Base-by-base conservation (phyloP, 108 stramenopile genomes). In the Skeletonema costatum region DNA sequence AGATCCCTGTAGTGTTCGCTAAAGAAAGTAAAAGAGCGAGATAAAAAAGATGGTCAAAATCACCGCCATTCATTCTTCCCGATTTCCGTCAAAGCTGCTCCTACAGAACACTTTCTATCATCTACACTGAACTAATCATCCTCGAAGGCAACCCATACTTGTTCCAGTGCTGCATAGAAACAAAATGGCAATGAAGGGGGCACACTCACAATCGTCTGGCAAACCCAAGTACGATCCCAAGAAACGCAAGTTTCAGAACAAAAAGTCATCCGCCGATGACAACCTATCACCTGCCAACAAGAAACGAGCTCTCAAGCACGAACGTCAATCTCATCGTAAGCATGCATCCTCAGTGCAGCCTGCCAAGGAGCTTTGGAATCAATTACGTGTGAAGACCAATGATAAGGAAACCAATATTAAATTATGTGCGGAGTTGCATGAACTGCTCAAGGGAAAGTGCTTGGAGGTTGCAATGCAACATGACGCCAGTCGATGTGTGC, bases 401-500 rank as follows among this genome's bases (percentile, higher is more conserved):
- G 81, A 86, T 44, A 66, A 82, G 12, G 85, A 87, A n/a, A 89
- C 93, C 5, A 93, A 68, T 63, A 71, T 78, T 8, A 75, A 80
- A 58, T 60, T 92, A 31, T 89, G 89, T 76, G 83, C 87, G 14
- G 77, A 91, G 68, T 85, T 95, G 19, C 91, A 90, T 81, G 77
- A 82, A 50, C 70, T 97, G 71, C 77, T 97, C 29, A 80, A 71
- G 48, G 91, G 90, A 11, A 92, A 94, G 77, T 84, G 87, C 25
- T 81, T 78, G 60, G 89, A 92, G 77, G 89, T 97, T 62, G 92
- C 91, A 8, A 83, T 96, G 81, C 94, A 95, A 68, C 97, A 97
- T 73, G 97, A 97, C 80, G 94, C 95, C 9, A 91, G 90, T 60
- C 88, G 97, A 29, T 89, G 92, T 31, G 92, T 96, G 7, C 97